phyloP scores from a whole-genome alignment of 2,329 filamentous ascomycete species.

The Hortaea werneckii region DNA sequence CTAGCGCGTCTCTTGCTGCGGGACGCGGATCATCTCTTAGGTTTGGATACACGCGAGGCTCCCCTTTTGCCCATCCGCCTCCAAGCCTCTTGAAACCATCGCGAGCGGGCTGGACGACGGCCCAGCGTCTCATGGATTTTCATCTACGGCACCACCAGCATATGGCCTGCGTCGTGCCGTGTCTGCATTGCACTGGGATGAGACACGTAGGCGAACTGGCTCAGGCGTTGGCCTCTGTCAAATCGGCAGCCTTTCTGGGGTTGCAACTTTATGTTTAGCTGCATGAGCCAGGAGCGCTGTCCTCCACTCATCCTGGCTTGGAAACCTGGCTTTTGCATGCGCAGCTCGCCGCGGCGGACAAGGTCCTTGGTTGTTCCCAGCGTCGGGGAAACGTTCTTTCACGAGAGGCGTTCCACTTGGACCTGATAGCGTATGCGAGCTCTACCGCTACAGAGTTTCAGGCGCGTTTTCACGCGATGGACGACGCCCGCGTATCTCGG shows the following conservation, averaged over 20 bases:
- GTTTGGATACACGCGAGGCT: neutral
- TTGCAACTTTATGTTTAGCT: slow-evolving; percentile 1
- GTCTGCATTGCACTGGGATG: neutral
- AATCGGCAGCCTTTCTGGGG: slow-evolving; percentile 2
- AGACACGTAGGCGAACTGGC: neutral
- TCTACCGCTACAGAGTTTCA: slow-evolving; percentile 2
- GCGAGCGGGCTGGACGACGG: too few relatives aligned
- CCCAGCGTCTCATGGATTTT: too few relatives aligned
- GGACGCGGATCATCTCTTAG: too few relatives aligned
- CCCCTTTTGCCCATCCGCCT: neutral
- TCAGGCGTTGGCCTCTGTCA: neutral
- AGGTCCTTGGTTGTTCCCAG: slow-evolving; percentile 1
- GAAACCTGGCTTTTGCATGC: slow-evolving; percentile 1
- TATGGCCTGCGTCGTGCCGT: neutral
- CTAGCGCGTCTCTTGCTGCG: too few relatives aligned
- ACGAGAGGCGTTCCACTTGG: neutral
- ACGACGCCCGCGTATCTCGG: too few relatives aligned
- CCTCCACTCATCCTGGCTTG: neutral
- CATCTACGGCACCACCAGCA: too few relatives aligned
- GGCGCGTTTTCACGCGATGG: neutral
- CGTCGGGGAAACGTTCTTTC: neutral
- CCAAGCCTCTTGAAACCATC: neutral
- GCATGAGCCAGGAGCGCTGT: slow-evolving; percentile 2
- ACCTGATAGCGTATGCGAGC: slow-evolving; percentile 1
- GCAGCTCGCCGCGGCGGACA: slow-evolving; percentile 1